These are phyloP conservation scores for Euphorbia lathyris DNA, from an alignment of 345 rosid species.

Conservation along the genomic window DNA sequence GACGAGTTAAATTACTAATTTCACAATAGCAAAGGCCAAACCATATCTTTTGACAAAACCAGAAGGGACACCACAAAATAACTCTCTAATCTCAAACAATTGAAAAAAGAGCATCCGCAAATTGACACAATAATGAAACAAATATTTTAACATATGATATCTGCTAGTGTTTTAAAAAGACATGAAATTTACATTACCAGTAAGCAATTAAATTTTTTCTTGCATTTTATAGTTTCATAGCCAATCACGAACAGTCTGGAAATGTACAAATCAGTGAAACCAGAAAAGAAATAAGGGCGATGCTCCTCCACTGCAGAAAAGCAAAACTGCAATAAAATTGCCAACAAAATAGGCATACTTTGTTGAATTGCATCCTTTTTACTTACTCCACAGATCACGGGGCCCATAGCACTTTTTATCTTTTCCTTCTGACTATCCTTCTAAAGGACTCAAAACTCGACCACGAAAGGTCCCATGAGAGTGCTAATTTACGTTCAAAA, in stretches of 20 bases:
- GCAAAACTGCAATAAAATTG: neutral
- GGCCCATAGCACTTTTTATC: neutral
- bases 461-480: neutral
- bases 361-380: neutral
- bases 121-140: neutral
- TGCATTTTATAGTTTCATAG: neutral
- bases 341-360: neutral
- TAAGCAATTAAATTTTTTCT: no score
- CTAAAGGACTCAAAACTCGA: neutral
- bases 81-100: neutral
- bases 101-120: neutral
- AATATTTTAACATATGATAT: neutral
- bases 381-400: neutral
- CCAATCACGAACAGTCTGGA: neutral
- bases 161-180: neutral
- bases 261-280: neutral
- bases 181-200: neutral
- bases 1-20: neutral
- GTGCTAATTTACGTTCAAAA: neutral
- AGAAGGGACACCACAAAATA: neutral
- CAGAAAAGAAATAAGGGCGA: neutral
- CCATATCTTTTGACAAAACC: neutral
- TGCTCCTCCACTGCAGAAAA: neutral
- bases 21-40: neutral
- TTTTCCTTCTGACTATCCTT: neutral